phyloP scores from a whole-genome alignment of 257 asterid genomes.

The Dorcoceras hygrometricum region DNA sequence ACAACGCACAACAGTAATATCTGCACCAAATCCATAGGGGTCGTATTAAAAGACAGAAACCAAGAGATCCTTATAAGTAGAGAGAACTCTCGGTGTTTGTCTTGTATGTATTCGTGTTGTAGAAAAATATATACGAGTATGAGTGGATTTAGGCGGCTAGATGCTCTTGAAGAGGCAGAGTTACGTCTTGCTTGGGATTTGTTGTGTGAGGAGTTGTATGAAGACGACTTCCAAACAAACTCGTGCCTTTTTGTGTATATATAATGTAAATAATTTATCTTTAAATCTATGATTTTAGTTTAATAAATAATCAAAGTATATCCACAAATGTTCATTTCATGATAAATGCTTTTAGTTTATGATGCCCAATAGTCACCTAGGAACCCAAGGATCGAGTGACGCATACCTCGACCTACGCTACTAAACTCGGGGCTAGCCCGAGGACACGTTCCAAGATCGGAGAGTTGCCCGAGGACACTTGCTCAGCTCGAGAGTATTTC shows the following conservation, averaged over 20 bases:
- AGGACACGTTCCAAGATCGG: too few species aligned
- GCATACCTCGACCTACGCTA: too few species aligned
- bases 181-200: neutral
- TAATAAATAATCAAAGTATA: too few species aligned
- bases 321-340: too few species aligned
- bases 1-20: slow-evolving; percentile 30
- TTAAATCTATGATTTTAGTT: too few species aligned
- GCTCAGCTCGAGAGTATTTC: too few species aligned
- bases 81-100: slow-evolving; percentile 11
- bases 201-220: slow-evolving; percentile 13
- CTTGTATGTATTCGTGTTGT: neutral
- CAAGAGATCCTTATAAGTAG: neutral
- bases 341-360: too few species aligned
- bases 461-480: too few species aligned
- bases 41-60: neutral
- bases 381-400: too few species aligned
- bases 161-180: slow-evolving; percentile 26
- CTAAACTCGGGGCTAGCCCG: too few species aligned
- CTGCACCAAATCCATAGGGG: slow-evolving; percentile 35
- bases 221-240: slow-evolving; percentile 25
- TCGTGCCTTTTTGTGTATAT: slow-evolving; percentile 10
- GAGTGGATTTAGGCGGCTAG: slow-evolving; percentile 23
- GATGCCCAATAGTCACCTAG: too few species aligned
- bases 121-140: slow-evolving; percentile 14
- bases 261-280: too few species aligned